These are phyloP conservation scores for Rhizopogon hawkerae DNA, from an alignment of 1,284 basidiomycete genomes.

Conservation along the genomic window DNA sequence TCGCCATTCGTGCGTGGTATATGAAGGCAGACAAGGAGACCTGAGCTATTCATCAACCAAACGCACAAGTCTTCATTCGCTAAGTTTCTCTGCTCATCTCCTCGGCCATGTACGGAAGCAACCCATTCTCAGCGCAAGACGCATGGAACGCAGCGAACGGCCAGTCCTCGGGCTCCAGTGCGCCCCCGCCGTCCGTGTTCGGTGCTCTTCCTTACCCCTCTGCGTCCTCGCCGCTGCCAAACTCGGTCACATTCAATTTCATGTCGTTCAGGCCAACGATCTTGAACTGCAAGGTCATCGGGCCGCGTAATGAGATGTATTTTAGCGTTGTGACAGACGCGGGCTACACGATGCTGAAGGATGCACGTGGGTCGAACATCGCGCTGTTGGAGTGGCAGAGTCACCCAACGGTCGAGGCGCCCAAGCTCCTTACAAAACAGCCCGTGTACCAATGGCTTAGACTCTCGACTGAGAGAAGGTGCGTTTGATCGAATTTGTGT, in stretches of 20 bases:
- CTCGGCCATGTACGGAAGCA: slow-evolving; percentile 17
- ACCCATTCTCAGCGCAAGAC: slow-evolving; percentile 23
- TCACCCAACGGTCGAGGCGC: slow-evolving; percentile 48
- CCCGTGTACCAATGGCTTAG: slow-evolving; percentile 46
- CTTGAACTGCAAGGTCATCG: slow-evolving; percentile 46
- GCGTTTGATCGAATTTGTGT: slow-evolving; percentile 15
- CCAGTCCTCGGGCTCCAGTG: neutral
- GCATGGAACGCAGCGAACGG: slow-evolving; percentile 10
- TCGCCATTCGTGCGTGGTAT: neutral
- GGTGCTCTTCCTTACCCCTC: slow-evolving; percentile 52
- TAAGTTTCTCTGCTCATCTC: neutral
- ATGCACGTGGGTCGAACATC: slow-evolving; percentile 38
- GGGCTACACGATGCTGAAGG: slow-evolving; percentile 47
- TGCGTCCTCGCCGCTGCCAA: slow-evolving; percentile 23
- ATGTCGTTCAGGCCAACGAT: slow-evolving; percentile 42
- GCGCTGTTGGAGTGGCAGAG: slow-evolving; percentile 54
- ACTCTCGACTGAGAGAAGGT: slow-evolving; percentile 46
- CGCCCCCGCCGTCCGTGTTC: slow-evolving; percentile 40
- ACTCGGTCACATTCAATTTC: slow-evolving; percentile 41
- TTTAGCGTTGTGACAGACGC: slow-evolving; percentile 42
- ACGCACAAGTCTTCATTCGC: neutral
- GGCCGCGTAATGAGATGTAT: slow-evolving; percentile 34
- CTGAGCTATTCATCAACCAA: neutral
- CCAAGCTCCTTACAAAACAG: slow-evolving; percentile 40
- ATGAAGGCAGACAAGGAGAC: neutral